Evolutionary conservation across 352 stramenopile genomes (phyloP).

Genomic region (Globisporangium nodosum): DNA sequence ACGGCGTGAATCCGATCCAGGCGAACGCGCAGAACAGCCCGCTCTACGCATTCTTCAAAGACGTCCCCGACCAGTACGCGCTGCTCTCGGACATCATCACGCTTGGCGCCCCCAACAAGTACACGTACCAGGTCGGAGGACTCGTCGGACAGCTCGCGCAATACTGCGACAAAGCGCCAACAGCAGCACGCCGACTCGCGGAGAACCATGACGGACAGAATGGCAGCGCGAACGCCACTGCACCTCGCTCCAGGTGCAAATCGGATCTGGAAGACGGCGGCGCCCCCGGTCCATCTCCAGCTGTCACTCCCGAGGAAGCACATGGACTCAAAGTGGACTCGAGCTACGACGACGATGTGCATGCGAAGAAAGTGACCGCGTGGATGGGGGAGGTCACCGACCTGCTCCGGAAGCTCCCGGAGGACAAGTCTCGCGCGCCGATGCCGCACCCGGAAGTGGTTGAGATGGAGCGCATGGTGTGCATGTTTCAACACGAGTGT

Average conservation of each 20-base stretch:
- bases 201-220: neutral
- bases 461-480: slow-evolving; percentile 15
- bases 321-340: neutral
- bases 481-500: slow-evolving; percentile 50
- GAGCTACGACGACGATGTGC: neutral
- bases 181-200: slow-evolving; percentile 6
- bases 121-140: slow-evolving; percentile 19
- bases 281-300: neutral
- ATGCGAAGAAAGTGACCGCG: neutral
- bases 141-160: slow-evolving; percentile 14
- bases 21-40: slow-evolving; percentile 49
- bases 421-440: neutral
- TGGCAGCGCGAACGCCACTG: neutral
- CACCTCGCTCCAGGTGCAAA: neutral
- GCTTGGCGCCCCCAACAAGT: slow-evolving; percentile 11
- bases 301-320: neutral
- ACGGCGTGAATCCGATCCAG: slow-evolving; percentile 30
- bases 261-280: neutral
- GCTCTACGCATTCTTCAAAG: slow-evolving; percentile 52
- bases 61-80: slow-evolving; percentile 12
- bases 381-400: neutral
- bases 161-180: slow-evolving; percentile 8
- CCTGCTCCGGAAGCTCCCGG: neutral
- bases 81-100: slow-evolving; percentile 19
- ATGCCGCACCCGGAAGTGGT: neutral